phyloP scores from a whole-genome alignment of 164 flowering plant genomes.

The Sedum album region DNA sequence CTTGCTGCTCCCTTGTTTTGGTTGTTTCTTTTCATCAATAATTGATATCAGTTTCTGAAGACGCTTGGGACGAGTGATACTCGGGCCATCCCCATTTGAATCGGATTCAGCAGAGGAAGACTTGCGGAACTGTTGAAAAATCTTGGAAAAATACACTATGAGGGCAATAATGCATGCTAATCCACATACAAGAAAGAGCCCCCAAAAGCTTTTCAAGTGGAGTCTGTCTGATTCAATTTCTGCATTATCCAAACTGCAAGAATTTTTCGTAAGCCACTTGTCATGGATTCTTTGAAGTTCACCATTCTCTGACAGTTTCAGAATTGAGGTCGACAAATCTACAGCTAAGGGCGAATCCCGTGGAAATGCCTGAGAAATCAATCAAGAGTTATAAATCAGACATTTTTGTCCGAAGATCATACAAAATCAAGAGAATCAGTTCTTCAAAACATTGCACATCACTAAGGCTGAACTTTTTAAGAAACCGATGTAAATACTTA shows the following conservation, averaged over 20 bases:
- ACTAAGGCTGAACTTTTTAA: neutral
- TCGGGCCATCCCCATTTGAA: constrained; percentile 5
- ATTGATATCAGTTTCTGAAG: constrained; percentile 26
- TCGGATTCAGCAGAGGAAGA: constrained; percentile 11
- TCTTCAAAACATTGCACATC: too few relatives aligned
- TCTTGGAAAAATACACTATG: constrained; percentile 26
- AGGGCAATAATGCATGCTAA: constrained; percentile 40
- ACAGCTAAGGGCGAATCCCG: constrained; percentile 51
- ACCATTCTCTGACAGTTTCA: constrained; percentile 46
- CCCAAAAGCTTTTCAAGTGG: constrained; percentile 47
- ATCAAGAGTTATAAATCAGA: neutral
- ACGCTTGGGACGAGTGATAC: constrained; percentile 16
- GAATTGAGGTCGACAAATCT: constrained; percentile 48
- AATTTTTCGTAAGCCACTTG: constrained; percentile 38
- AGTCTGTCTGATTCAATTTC: constrained; percentile 40
- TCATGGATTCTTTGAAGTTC: constrained; percentile 59
- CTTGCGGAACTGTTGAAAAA: constrained; percentile 15
- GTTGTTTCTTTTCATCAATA: constrained; percentile 37
- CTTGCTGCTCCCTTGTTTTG: constrained; percentile 18
- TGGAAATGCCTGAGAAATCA: constrained; percentile 34
- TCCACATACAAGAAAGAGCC: constrained; percentile 43
- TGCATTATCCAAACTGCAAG: constrained; percentile 29
- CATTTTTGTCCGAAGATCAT: too few relatives aligned
- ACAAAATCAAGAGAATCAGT: too few relatives aligned
- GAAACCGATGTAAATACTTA: constrained; percentile 23